Base-by-base conservation (phyloP, 331 rosid species). In the Quercus lobata region DNA sequence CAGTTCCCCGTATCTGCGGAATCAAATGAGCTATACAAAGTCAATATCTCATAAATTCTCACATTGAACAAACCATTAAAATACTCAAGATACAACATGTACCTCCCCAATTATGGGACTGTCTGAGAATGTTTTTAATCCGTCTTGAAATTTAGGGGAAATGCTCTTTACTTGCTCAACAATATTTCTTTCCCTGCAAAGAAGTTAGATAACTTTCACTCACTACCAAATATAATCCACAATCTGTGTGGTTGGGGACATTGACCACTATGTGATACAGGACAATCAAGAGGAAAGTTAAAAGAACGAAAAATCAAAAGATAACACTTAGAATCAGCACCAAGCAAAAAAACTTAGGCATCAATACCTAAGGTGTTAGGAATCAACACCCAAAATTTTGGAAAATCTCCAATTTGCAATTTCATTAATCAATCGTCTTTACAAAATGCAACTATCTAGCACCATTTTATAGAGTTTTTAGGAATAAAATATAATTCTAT, bases 71-170 rank as follows among this genome's bases (percentile, higher is more conserved):
- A 76, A 72, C 69, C 30, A n/a, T 30, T 24, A 16, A 66, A 86
- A 72, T n/a, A 68, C 24, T 24, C n/a, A 16, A 62, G 76, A 11
- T 70, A 87, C 65, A 2, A 70, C 46, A 78, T 32, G 24, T 86
- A 95, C 99, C 98, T 95, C 99, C 79, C 99, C 98, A 57, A 95
- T 82, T 78, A 95, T 90, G 46, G 97, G 98, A 79, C 98, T 93
- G 69, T 88, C 89, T 25, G 92, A 81, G 69, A 80, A 91, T 49
- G 98, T 90, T 86, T 88, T 95, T 63, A 95, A 0, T 44, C 98
- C 98, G 76, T 93, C 98, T 86, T 95, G 99, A 79, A 95, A 95
- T 80, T 69, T 88, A 41, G 94, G 94, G 32, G 97, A 32, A 35
- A 95, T 80, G 62, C 83, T 89, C 76, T 66, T 86, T 55, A 95